Conservation (phyloP, 345 rosid species). For the Salix arbutifolia region DNA sequence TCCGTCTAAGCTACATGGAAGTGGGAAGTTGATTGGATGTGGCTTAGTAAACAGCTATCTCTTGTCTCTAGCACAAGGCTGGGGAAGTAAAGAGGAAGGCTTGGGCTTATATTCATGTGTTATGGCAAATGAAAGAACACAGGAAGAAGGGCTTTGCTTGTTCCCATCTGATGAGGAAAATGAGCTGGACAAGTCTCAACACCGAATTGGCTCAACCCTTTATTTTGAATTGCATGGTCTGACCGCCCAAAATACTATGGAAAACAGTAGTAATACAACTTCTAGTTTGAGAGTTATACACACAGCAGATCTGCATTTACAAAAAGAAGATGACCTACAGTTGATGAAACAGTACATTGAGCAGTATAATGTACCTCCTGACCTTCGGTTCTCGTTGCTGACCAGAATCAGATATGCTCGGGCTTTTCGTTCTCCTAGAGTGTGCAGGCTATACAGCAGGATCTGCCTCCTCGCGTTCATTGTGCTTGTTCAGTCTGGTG, state of each 20-base stretch:
- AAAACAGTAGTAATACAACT: slow-evolving; percentile 28
- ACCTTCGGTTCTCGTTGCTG: slow-evolving; percentile 76
- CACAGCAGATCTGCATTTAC: slow-evolving; percentile 72
- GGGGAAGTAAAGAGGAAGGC: slow-evolving; percentile 99
- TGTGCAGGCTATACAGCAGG: slow-evolving; percentile 85
- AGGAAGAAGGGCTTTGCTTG: slow-evolving; percentile 74
- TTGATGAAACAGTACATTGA: slow-evolving; percentile 81
- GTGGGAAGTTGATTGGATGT: slow-evolving; percentile 81
- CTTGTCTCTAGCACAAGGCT: slow-evolving; percentile 88
- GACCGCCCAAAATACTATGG: slow-evolving; percentile 38
- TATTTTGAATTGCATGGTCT: slow-evolving; percentile 82
- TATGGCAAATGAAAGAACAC: slow-evolving; percentile 77
- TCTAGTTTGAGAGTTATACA: slow-evolving; percentile 56
- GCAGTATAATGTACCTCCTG: slow-evolving; percentile 65
- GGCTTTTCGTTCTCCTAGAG: slow-evolving; percentile 77
- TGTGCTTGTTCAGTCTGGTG: slow-evolving; percentile 91
- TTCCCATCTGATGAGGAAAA: slow-evolving; percentile 71
- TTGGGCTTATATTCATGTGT: slow-evolving; percentile 87
- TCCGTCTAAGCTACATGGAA: slow-evolving; percentile 82
- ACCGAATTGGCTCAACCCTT: slow-evolving; percentile 73
- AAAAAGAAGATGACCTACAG: slow-evolving; percentile 76
- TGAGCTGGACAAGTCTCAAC: slow-evolving; percentile 56
- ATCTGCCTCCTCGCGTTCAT: slow-evolving; percentile 91
- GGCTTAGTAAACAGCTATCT: slow-evolving; percentile 78
- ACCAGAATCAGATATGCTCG: slow-evolving; percentile 91